Conservation (phyloP, 148 eudicot species). For the Persicaria maculosa region DNA sequence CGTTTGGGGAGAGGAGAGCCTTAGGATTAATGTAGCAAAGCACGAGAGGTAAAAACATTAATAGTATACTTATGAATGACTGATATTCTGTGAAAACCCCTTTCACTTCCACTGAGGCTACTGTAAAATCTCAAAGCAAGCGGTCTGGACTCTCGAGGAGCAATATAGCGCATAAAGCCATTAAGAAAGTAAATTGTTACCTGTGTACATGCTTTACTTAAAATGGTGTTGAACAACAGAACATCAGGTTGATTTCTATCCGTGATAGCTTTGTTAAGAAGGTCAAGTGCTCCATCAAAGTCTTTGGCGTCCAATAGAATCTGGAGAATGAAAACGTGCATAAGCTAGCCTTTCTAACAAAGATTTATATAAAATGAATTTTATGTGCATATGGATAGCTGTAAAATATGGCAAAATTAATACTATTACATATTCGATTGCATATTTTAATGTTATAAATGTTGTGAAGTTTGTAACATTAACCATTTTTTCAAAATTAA, state of each 20-base stretch:
- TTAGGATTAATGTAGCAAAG: neutral
- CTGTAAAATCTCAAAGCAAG: neutral
- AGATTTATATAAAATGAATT: neutral
- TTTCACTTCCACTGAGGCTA: neutral
- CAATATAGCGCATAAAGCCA: too few species aligned
- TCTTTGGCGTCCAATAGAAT: slow-evolving; percentile 44
- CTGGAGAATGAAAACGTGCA: slow-evolving; percentile 24
- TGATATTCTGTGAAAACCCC: neutral
- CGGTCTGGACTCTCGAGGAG: too few species aligned
- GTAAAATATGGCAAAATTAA: neutral
- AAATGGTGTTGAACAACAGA: slow-evolving; percentile 56
- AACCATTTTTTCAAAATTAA: neutral
- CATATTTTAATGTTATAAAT: neutral
- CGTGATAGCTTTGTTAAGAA: slow-evolving; percentile 45
- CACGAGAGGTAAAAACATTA: neutral
- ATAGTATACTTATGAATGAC: neutral
- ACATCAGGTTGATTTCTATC: slow-evolving; percentile 62
- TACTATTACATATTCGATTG: neutral
- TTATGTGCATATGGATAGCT: neutral
- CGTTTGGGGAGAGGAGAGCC: neutral
- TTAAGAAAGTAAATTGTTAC: slow-evolving; percentile 23
- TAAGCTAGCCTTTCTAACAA: neutral
- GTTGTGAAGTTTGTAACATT: neutral
- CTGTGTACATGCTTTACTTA: slow-evolving; percentile 44
- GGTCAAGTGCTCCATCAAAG: slow-evolving; percentile 54